Percentiles rank a stretch among this genome's conserved stretches.
These are phyloP conservation scores for Fragaria ananassa DNA, from an alignment of 306 rosid genomes.

Conservation along the genomic window DNA sequence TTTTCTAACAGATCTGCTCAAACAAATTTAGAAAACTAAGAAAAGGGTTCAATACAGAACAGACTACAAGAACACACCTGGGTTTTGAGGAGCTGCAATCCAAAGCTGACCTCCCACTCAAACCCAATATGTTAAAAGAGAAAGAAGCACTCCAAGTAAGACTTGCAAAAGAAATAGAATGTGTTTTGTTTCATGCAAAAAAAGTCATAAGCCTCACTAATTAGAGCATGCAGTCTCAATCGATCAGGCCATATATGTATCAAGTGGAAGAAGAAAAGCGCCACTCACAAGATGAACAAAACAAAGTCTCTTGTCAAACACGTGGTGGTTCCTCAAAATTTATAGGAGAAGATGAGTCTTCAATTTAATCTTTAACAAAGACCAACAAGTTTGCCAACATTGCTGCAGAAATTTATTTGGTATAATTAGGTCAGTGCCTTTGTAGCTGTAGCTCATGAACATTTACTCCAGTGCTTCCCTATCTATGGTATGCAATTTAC, in stretches of 20 bases:
- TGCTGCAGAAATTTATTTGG: constrained; percentile 18
- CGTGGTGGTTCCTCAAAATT: constrained; percentile 11
- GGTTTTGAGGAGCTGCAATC: constrained; percentile 1
- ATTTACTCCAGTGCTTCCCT: constrained; percentile 16
- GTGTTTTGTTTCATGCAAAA: not conserved
- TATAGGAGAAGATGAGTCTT: constrained; percentile 2
- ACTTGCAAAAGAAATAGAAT: not conserved
- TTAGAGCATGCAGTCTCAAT: not conserved
- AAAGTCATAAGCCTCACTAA: not conserved
- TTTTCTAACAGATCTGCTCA: not conserved
- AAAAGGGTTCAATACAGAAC: not conserved
- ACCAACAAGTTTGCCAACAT: constrained; percentile 12
- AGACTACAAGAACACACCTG: constrained; percentile 15
- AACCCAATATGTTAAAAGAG: not conserved
- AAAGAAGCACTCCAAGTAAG: not conserved
- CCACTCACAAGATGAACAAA: not conserved
- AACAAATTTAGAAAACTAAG: not conserved
- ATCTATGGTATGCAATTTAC: not conserved
- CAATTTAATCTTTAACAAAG: not conserved
- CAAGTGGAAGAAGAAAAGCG: not conserved
- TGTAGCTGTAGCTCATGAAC: not conserved
- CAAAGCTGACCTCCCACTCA: constrained; percentile 8
- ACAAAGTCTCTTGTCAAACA: constrained; percentile 9
- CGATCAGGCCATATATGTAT: not conserved
- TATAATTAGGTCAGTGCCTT: not conserved